These are phyloP conservation scores for Chalciporus pseudorubinellus DNA, from an alignment of 768 basidiomycete species.

Conservation along the genomic window DNA sequence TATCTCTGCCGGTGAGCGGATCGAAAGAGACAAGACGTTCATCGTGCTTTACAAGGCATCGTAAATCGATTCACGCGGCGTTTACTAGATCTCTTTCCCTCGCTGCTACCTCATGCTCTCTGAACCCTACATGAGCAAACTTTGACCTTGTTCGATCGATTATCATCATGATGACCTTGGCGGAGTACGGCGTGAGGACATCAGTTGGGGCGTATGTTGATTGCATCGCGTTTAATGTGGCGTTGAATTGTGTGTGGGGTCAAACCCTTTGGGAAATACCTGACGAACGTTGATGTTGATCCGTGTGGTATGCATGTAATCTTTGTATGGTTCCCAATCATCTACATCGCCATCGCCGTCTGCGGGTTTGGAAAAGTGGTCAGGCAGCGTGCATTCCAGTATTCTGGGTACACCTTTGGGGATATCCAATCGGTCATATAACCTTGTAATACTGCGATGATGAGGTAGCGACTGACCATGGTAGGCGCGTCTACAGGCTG, in stretches of 20 bases:
- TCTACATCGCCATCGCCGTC: slow-evolving; percentile 25
- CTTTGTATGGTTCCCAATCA: slow-evolving; percentile 61
- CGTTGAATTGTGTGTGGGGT: slow-evolving; percentile 23
- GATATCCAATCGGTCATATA: background rate
- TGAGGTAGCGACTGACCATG: slow-evolving; percentile 62
- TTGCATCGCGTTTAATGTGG: background rate
- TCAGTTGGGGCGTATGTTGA: background rate
- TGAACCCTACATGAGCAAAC: background rate
- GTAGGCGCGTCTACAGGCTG: slow-evolving; percentile 79
- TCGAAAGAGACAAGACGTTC: slow-evolving; percentile 6
- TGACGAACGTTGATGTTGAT: slow-evolving; percentile 94
- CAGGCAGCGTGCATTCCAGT: slow-evolving; percentile 75
- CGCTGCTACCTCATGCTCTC: slow-evolving; percentile 6
- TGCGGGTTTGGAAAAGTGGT: slow-evolving; percentile 41
- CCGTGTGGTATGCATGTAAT: slow-evolving; percentile 65
- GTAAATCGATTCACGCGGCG: background rate
- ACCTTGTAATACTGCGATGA: background rate
- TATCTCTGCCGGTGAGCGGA: slow-evolving; percentile 10
- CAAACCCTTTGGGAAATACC: slow-evolving; percentile 75
- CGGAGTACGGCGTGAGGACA: background rate
- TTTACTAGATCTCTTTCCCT: background rate
- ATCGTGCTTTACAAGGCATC: background rate
- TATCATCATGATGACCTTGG: background rate
- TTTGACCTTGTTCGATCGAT: slow-evolving; percentile 1
- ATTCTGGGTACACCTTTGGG: slow-evolving; percentile 79